Base-by-base conservation (phyloP, 129 eudicot species). In the Arctium minus region DNA sequence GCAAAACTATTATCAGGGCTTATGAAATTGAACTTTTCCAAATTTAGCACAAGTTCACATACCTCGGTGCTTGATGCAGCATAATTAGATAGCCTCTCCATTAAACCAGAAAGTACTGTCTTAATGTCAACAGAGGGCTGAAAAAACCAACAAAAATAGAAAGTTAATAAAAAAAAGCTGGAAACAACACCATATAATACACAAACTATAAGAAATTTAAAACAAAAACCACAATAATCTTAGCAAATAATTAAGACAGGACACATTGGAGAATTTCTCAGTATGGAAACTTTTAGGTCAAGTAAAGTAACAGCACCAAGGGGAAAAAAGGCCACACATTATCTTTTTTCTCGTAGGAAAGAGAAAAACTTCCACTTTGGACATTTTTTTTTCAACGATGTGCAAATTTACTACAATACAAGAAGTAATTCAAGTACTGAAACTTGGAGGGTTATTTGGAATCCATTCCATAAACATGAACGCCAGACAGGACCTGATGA, bases 71-170 rank as follows among this genome's bases (percentile, higher is more conserved):
- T 92, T 77, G 97, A 94, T 84, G 97, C 96, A 83, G 98, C 98
- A 89, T 94, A 94, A 80, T 92, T 94, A 73, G 98, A 94, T 5
- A 94, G 97, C 85, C 98, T 89, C 53, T 94, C 98, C 98, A 94
- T 92, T 56, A 94, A 77, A 32, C 97, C 89, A 82, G 98, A 89
- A 84, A 94, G 98, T 44, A 94, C 97, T 35, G 94, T 94, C 84
- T 91, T 92, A 78, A 94, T 92, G 82, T 94, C 98, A 85, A 94
- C 97, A 80, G 97, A 79, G 5, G 97, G 88, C 98, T 94, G 94
- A 71, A 72, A 76, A 79, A 30, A 33, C 0, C 33, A 84, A 31
- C n/a, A 75, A 74, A 22, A 30, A 79, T 12, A 56, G 27, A 74
- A 79, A 65, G 12, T 74, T 73, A 22, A 29, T 53, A 65, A 77